Conservation (phyloP, 495 filamentous ascomycete species). For the Neurospora terricola region DNA sequence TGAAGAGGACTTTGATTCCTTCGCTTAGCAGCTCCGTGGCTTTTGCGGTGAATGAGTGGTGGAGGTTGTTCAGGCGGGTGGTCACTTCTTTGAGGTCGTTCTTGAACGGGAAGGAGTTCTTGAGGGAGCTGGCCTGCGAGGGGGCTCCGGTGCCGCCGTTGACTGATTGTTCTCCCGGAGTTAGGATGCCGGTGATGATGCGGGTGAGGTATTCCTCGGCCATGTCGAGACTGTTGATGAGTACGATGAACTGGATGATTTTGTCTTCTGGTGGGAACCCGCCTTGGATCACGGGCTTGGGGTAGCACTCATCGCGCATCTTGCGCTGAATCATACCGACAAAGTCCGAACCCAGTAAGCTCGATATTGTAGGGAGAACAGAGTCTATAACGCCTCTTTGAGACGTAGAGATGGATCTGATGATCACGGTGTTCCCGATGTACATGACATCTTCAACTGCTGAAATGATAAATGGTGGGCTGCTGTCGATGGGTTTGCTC, state of each 20-base stretch:
- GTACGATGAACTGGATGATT: constrained; percentile 74
- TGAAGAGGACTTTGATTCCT: constrained; percentile 73
- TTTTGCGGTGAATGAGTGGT: constrained; percentile 62
- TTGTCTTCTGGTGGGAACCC: constrained; percentile 73
- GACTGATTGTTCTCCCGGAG: constrained; percentile 21
- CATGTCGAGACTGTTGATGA: constrained; percentile 91
- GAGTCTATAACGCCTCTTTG: constrained; percentile 63
- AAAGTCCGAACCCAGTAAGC: constrained; percentile 87
- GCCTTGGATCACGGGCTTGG: constrained; percentile 62
- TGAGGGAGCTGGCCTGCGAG: constrained; percentile 31
- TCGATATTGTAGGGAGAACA: constrained; percentile 69
- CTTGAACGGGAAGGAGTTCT: constrained; percentile 65
- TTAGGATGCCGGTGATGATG: constrained; percentile 61
- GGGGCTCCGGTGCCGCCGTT: constrained; percentile 6
- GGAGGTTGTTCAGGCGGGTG: constrained; percentile 56
- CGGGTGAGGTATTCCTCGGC: constrained; percentile 80
- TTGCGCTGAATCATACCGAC: constrained; percentile 94
- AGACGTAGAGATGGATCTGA: constrained; percentile 75
- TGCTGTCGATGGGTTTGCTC: constrained; percentile 53
- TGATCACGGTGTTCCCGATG: constrained; percentile 85
- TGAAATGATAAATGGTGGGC: constrained; percentile 85
- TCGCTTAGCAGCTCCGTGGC: constrained; percentile 72
- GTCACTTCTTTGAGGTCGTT: constrained; percentile 59
- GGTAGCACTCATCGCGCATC: constrained; percentile 93
- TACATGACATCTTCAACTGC: constrained; percentile 99